Evolutionary conservation across 805 yeast genomes (phyloP), one percentile per base, ranked within the genome.

Genomic region (Myxozyma vanderwaltii): DNA sequence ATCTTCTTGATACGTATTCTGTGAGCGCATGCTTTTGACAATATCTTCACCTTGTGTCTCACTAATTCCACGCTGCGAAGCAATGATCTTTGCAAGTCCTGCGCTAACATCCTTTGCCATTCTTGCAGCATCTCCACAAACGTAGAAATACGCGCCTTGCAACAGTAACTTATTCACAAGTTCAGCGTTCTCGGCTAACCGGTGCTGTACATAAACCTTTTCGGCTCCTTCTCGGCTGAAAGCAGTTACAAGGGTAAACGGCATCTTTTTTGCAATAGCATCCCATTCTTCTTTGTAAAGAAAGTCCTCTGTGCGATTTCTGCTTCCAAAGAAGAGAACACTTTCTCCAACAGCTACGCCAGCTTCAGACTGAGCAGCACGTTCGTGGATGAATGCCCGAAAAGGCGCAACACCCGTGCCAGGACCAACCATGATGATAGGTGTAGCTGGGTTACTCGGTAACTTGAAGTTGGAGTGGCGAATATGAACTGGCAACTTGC

Each of bases 371-470:
- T 78, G 82, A 40, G 76, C 72, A n/a, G 85, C 88, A 69, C 91
- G 86, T 72, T 92, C 99, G 77, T 95, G 85, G 38, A 92, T 75
- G 67, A 92, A 92, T 2, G 96, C 99, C 77, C 99, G 86, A 79
- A 94, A 89, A 63, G 99, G 99, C 8, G 99, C 98, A 51, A 92
- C 92, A 74, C 99, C 99, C 2, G 99, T 94, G 65, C 99, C 99
- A 47, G 99, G 98, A 29, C 99, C 99, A 70, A 92, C 81, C 87
- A 91, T 83, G 68, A 92, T 90, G 23, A 92, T 81, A 17, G 98
- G 97, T 33, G 86, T 83, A 2, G 82, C 74, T 33, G 95, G 86
- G 71, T 89, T 89, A 6, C 91, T 80, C 21, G 99, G 99, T 64
- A 94, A 80, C 78, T 91, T 91, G 80, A 92, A 94, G 58, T 92